These are phyloP conservation scores for Ophiosphaerella herpotricha DNA, from an alignment of 2,329 filamentous ascomycete genomes.

Conservation along the genomic window DNA sequence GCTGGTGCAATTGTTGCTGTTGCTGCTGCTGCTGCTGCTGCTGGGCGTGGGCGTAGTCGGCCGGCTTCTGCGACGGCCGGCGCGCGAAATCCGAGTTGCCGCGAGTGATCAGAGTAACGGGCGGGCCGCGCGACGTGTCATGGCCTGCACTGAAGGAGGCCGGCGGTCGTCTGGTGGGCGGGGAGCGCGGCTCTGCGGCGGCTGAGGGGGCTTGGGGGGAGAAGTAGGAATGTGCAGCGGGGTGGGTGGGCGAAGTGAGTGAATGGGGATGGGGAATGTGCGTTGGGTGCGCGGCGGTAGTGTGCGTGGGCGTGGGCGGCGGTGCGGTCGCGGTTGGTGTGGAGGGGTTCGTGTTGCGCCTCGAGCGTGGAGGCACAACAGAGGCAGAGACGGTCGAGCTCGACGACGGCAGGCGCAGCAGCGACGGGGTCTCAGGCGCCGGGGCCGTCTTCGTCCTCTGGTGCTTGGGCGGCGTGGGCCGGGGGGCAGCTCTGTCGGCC, in stretches of 20 bases:
- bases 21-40: slow-evolving; percentile 18
- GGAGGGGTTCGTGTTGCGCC: slow-evolving; percentile 33
- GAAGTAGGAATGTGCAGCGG: slow-evolving; percentile 34
- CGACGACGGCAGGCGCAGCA: slow-evolving; percentile 40
- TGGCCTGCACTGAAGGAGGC: slow-evolving; percentile 56
- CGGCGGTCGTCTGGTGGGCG: slow-evolving; percentile 47
- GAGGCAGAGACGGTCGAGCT: slow-evolving; percentile 28
- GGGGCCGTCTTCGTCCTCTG: slow-evolving; percentile 34
- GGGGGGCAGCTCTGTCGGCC: background rate
- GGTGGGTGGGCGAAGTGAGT: background rate
- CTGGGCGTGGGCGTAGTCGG: slow-evolving; percentile 35
- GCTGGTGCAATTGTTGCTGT: slow-evolving; percentile 12
- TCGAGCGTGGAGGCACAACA: slow-evolving; percentile 13
- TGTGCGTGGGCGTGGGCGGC: slow-evolving; percentile 15
- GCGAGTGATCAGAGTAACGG: slow-evolving; percentile 57
- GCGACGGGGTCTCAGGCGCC: slow-evolving; percentile 26
- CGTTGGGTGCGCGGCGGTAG: background rate
- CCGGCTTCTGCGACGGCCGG: slow-evolving; percentile 30
- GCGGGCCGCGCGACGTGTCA: slow-evolving; percentile 57
- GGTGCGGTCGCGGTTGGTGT: slow-evolving; percentile 20
- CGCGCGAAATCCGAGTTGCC: slow-evolving; percentile 40
- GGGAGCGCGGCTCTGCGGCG: slow-evolving; percentile 36
- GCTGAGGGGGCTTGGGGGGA: slow-evolving; percentile 34
- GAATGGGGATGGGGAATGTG: background rate
- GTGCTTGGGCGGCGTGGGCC: slow-evolving; percentile 20